Conservation (phyloP, 2,329 filamentous ascomycete genomes). For the Fusarium sp. region DNA sequence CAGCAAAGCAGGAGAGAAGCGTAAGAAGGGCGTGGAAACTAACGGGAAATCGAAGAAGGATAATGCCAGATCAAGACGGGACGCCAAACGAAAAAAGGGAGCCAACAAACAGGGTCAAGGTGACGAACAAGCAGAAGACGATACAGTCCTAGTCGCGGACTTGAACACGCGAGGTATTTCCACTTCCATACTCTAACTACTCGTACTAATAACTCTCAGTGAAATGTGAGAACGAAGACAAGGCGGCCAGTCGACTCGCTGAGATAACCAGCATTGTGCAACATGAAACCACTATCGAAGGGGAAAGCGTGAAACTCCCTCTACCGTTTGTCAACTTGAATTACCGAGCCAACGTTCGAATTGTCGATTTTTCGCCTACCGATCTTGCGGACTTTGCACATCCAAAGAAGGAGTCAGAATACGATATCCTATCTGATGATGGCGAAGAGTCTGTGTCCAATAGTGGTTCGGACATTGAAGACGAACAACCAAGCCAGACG, state of each 20-base stretch:
- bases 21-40: slow-evolving; percentile 47
- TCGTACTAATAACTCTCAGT: slow-evolving; percentile 51
- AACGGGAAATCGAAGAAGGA: slow-evolving; percentile 43
- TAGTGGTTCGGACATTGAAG: slow-evolving; percentile 24
- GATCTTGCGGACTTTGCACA: slow-evolving; percentile 77
- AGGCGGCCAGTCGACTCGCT: slow-evolving; percentile 51
- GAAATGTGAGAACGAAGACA: slow-evolving; percentile 58
- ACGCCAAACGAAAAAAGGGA: slow-evolving; percentile 22
- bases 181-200: too few relatives aligned
- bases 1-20: slow-evolving; percentile 53
- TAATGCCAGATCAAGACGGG: slow-evolving; percentile 45
- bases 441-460: slow-evolving; percentile 38
- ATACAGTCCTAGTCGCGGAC: slow-evolving; percentile 43
- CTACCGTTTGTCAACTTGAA: slow-evolving; percentile 80
- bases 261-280: slow-evolving; percentile 54
- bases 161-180: slow-evolving; percentile 49
- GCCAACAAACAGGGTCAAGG: slow-evolving; percentile 9
- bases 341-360: slow-evolving; percentile 76
- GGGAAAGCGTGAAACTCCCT: slow-evolving; percentile 49
- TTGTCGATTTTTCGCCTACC: slow-evolving; percentile 82
- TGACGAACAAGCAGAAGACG: slow-evolving; percentile 33
- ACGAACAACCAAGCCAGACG: slow-evolving; percentile 27
- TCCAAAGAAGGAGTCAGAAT: slow-evolving; percentile 57
- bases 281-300: slow-evolving; percentile 58
- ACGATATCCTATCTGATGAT: slow-evolving; percentile 61